These are phyloP conservation scores for Amanita muscaria DNA, from an alignment of 768 basidiomycete genomes.

Conservation along the genomic window DNA sequence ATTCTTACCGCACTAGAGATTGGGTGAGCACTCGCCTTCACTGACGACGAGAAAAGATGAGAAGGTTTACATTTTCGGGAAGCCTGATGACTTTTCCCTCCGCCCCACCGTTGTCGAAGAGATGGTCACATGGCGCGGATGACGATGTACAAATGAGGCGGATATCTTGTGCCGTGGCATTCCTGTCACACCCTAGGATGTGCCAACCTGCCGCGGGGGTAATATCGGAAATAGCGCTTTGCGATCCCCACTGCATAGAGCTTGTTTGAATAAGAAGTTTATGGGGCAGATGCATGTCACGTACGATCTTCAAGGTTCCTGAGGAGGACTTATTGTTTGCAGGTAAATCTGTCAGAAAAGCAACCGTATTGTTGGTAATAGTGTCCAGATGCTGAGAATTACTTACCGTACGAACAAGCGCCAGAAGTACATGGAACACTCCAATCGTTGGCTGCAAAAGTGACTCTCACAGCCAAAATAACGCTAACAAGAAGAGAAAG, in stretches of 20 bases:
- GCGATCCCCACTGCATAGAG: slow-evolving; percentile 27
- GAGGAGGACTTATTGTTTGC: slow-evolving; percentile 22
- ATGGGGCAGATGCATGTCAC: slow-evolving; percentile 7
- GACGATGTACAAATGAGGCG: slow-evolving; percentile 36
- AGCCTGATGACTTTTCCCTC: slow-evolving; percentile 45
- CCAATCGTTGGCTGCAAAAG: slow-evolving; percentile 30
- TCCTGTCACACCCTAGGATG: slow-evolving; percentile 36
- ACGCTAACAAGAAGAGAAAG: no score
- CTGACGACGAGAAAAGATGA: neutral
- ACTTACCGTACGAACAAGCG: slow-evolving; percentile 30
- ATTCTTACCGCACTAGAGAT: slow-evolving; percentile 28
- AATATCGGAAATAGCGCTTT: slow-evolving; percentile 31
- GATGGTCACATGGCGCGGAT: slow-evolving; percentile 28
- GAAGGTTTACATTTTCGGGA: slow-evolving; percentile 35
- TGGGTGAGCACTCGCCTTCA: neutral
- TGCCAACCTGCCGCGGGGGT: slow-evolving; percentile 45
- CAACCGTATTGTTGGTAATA: neutral
- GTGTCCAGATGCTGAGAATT: neutral
- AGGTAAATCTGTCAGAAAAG: slow-evolving; percentile 19
- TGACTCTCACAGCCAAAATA: neutral
- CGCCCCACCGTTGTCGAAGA: slow-evolving; percentile 28
- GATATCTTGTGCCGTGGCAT: slow-evolving; percentile 33
- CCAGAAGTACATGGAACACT: slow-evolving; percentile 29
- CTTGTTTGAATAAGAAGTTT: neutral
- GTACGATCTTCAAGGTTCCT: slow-evolving; percentile 32